Conservation (phyloP, 352 stramenopile genomes). For the Globisporangium alternatum region DNA sequence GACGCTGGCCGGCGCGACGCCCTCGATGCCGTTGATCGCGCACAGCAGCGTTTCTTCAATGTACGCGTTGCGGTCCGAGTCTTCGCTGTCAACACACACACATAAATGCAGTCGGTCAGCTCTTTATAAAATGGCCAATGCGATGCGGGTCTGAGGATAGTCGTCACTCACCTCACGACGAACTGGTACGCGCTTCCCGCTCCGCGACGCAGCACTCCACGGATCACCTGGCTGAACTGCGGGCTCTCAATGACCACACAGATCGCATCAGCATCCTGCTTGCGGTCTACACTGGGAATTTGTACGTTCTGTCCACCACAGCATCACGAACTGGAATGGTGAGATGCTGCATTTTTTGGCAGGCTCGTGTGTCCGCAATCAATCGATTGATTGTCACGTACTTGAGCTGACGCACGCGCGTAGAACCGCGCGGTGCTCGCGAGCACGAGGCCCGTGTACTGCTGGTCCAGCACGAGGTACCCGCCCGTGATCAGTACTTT, state of each 20-base stretch:
- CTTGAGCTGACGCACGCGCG: slow-evolving; percentile 38
- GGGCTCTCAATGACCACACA: slow-evolving; percentile 77
- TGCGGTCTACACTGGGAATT: neutral
- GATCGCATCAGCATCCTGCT: neutral
- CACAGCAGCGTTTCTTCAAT: slow-evolving; percentile 90
- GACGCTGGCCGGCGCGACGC: slow-evolving; percentile 27
- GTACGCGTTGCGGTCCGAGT: slow-evolving; percentile 79
- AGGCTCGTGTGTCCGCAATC: neutral
- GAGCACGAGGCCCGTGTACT: slow-evolving; percentile 89
- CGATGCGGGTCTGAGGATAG: neutral
- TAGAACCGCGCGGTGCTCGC: slow-evolving; percentile 93
- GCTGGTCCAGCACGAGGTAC: slow-evolving; percentile 94
- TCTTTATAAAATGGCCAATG: no score
- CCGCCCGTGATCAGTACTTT: slow-evolving; percentile 96
- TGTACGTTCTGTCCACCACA: no score
- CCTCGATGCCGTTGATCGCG: slow-evolving; percentile 54
- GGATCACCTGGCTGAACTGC: slow-evolving; percentile 83
- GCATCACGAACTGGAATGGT: neutral
- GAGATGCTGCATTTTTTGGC: neutral
- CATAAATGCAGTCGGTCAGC: neutral
- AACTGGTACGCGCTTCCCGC: slow-evolving; percentile 23
- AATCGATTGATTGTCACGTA: neutral
- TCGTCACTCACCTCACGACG: slow-evolving; percentile 24
- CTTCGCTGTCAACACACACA: slow-evolving; percentile 21
- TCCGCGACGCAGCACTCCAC: slow-evolving; percentile 29